Conservation (phyloP, 345 rosid genomes). For the Eucalyptus viminalis region DNA sequence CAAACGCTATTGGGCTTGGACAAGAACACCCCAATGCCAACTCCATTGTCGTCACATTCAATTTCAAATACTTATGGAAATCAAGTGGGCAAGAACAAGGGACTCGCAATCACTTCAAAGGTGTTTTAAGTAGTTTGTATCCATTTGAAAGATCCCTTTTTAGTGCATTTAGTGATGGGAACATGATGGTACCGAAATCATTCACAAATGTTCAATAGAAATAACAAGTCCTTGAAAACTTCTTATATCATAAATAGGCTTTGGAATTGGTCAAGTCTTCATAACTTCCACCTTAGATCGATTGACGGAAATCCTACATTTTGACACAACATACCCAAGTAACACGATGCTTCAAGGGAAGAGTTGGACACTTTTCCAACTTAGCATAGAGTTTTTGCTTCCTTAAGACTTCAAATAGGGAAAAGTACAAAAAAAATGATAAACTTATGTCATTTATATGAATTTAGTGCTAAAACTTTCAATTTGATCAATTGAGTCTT, state of each 20-base stretch:
- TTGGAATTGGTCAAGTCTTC: neutral
- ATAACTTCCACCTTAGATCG: neutral
- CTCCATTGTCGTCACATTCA: neutral
- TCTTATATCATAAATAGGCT: rapidly evolving
- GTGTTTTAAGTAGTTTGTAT: too few species aligned
- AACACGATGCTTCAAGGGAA: too few species aligned
- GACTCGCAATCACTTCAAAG: neutral
- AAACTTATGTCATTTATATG: too few species aligned
- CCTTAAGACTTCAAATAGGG: neutral
- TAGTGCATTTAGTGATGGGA: neutral
- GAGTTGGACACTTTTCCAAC: neutral
- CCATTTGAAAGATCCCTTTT: neutral
- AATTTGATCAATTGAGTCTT: too few species aligned
- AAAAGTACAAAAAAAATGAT: too few species aligned
- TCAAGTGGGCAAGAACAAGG: neutral
- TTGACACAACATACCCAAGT: too few species aligned
- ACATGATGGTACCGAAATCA: neutral
- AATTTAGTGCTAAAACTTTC: too few species aligned
- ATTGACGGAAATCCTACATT: neutral
- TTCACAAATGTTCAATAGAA: neutral
- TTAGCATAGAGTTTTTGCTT: neutral
- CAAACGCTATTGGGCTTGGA: neutral
- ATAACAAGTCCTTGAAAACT: rapidly evolving
- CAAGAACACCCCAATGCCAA: neutral
- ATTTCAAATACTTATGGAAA: too few species aligned